Base-by-base conservation (phyloP, 2,329 filamentous ascomycete genomes). In the Lachnellula hyalina region DNA sequence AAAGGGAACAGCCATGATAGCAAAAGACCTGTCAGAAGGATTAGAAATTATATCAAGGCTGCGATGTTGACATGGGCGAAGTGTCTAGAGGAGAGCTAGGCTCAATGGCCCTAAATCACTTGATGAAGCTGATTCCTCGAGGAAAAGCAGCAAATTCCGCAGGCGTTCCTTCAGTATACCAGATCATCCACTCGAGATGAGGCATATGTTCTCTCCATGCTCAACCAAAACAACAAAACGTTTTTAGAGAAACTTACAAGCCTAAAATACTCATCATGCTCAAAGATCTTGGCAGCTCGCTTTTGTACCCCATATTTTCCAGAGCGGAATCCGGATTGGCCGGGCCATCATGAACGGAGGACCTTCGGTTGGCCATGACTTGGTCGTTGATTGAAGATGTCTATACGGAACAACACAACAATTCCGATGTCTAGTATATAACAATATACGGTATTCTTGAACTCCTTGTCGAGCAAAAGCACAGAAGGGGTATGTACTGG, bases 181-280 rank as follows among this genome's bases (percentile, higher is more conserved):
- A 12, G n/a, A 44, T 23, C 19, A 44, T 19, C 12, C 41, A 23
- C n/a, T 19, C 11, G n/a, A 19, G 41, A 44, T 5, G n/a, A 44
- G n/a, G 4, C 17, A 17, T 23, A 5, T 44, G 3, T 23, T 44
- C 11, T 23, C 41, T 44, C 3, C 6, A 44, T 19, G 3, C 19
- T 14, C 17, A 44, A 19, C 2, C 2, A 44, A n/a, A 19, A 4
- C 2, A 25, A n/a, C 5, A 17, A 19, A 12, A 44, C n/a, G 12
- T 9, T 4, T 21, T 46, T 46, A 41, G 17, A 41, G n/a, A 14
- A 53, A 61, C 61, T 49, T 62, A 67, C 63, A 73, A 63, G 49
- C 86, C 86, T 45, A 89, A 73, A 28, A 89, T 82, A 65, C 82
- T 85, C 64, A 88, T 70, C 84, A 88, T 88, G 67, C 80, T 83